phyloP scores from a whole-genome alignment of 129 eudicot genomes.

The Dittrichia graveolens region DNA sequence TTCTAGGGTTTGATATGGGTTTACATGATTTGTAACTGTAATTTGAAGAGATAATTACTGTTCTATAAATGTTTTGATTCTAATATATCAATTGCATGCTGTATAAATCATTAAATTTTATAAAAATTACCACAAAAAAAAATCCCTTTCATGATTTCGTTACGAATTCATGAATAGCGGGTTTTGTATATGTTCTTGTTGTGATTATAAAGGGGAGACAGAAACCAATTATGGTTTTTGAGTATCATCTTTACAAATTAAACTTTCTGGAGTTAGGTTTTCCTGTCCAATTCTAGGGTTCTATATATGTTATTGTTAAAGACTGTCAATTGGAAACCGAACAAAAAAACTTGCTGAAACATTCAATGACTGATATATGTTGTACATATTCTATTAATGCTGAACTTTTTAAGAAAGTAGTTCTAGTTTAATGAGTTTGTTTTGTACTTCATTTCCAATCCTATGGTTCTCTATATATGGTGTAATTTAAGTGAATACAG shows the following conservation, averaged over 20 bases:
- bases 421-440: not conserved
- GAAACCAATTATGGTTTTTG: not conserved
- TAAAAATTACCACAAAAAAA: not conserved
- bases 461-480: not conserved
- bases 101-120: not conserved
- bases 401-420: not conserved
- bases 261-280: not conserved
- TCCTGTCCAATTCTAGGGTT: not conserved
- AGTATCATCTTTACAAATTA: too few relatives aligned
- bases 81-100: constrained; percentile 12
- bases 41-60: constrained; percentile 2
- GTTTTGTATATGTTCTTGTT: not conserved
- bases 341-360: not conserved
- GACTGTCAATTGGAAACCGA: not conserved
- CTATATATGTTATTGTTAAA: not conserved
- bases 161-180: not conserved
- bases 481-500: constrained; percentile 13
- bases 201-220: not conserved
- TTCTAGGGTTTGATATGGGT: constrained; percentile 31
- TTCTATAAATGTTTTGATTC: not conserved
- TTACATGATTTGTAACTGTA: not conserved
- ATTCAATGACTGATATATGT: not conserved
- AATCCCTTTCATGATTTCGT: not conserved
- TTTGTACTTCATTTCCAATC: constrained; percentile 9
- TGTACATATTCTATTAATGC: not conserved